These are phyloP conservation scores for Solanum sejunctum DNA, from an alignment of 257 asterid species.

Conservation along the genomic window DNA sequence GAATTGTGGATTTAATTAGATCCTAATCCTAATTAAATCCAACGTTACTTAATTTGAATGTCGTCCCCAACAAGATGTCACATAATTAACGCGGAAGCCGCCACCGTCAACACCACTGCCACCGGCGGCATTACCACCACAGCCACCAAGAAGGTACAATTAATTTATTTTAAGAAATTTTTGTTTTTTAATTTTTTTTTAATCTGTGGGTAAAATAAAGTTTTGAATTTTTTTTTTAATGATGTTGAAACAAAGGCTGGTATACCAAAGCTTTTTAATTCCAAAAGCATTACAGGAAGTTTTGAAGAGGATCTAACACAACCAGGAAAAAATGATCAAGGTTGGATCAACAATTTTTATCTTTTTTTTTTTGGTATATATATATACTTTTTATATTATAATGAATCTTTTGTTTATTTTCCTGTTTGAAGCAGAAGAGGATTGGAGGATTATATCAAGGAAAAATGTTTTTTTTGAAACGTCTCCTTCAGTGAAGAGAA, in stretches of 20 bases:
- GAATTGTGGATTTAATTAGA: neutral
- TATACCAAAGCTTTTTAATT: constrained; percentile 52
- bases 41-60: neutral
- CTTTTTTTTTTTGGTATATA: neutral
- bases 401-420: neutral
- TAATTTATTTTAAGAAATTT: neutral
- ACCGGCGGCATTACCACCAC: constrained; percentile 12
- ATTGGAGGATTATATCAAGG: constrained; percentile 26
- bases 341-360: neutral
- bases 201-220: neutral
- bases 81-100: constrained; percentile 25
- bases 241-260: constrained; percentile 27
- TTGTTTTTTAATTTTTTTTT: neutral
- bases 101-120: constrained; percentile 22
- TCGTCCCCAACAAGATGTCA: constrained; percentile 18
- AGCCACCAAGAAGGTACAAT: constrained; percentile 33
- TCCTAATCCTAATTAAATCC: neutral
- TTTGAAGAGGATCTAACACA: constrained; percentile 43
- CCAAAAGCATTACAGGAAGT: constrained; percentile 36
- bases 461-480: constrained; percentile 27
- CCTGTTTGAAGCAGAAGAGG: constrained; percentile 29
- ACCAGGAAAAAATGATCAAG: constrained; percentile 29
- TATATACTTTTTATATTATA: neutral
- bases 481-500: constrained; percentile 18
- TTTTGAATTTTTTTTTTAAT: neutral